A percentile compares a stretch with the other conserved stretches of the same genome.
Evolutionary conservation across 345 rosid species (phyloP).

Genomic region (Brassica rapa): DNA sequence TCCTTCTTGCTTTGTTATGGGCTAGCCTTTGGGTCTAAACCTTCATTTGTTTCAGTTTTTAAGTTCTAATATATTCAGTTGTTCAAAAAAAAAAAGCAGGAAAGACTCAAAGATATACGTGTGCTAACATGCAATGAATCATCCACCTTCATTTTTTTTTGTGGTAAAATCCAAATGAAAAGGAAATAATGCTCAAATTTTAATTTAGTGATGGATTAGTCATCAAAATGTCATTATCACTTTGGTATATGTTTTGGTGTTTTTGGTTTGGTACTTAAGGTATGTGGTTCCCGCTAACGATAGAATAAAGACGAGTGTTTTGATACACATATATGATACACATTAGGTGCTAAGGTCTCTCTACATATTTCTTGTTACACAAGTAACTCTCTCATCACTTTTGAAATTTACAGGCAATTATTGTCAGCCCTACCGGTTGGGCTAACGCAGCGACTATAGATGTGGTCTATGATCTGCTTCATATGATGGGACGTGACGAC

Average conservation of each 20-base stretch:
- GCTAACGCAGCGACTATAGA: slow-evolving; percentile 92
- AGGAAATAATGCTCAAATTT: not conserved
- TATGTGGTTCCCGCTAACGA: not conserved
- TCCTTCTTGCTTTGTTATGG: no score
- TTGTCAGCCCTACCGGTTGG: slow-evolving; percentile 90
- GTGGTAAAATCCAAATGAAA: not conserved
- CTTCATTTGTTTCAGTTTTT: no score
- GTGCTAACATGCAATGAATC: not conserved
- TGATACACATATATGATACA: no score
- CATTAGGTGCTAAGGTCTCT: no score
- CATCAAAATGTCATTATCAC: not conserved
- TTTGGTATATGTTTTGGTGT: not conserved
- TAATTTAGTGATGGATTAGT: not conserved
- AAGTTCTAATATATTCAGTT: no score
- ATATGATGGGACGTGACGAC: slow-evolving; percentile 98
- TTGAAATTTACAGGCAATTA: slow-evolving; percentile 56
- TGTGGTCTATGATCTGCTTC: slow-evolving; percentile 75
- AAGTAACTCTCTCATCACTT: slow-evolving; percentile 1
- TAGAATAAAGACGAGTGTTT: not conserved
- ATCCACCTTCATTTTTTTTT: not conserved
- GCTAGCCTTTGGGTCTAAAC: no score
- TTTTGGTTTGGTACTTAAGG: not conserved
- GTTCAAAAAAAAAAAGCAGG: no score
- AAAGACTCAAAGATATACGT: not conserved
- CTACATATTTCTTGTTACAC: not conserved